Evolutionary conservation across 495 filamentous ascomycete species (phyloP).

Genomic region (Talaromyces adpressus): DNA sequence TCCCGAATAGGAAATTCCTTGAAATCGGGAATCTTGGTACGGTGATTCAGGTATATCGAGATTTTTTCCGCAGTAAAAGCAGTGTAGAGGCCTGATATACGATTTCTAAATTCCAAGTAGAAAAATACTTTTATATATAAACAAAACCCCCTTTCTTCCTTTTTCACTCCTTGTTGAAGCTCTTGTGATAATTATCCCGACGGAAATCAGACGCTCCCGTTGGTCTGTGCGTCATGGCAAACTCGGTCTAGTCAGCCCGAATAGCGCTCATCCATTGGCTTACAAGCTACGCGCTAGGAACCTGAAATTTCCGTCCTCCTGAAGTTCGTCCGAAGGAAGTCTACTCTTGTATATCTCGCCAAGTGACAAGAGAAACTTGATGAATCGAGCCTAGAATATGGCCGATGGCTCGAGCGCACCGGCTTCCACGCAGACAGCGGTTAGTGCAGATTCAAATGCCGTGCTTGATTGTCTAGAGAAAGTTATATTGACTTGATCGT

Average conservation of each 20-base stretch:
- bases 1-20: constrained; percentile 1
- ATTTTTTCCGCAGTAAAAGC: neutral
- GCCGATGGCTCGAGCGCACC: neutral
- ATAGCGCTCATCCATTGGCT: neutral
- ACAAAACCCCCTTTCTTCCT: neutral
- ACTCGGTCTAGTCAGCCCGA: neutral
- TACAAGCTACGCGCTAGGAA: neutral
- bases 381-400: neutral
- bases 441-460: neutral
- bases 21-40: neutral
- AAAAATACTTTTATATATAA: neutral
- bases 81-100: neutral
- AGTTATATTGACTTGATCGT: neutral
- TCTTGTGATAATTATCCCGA: constrained; percentile 2
- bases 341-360: neutral
- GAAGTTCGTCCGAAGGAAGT: neutral
- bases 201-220: neutral
- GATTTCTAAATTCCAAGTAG: neutral
- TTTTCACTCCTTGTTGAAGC: neutral
- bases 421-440: neutral
- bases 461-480: neutral
- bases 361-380: neutral
- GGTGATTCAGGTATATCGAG: neutral
- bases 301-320: neutral
- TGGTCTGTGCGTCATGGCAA: neutral